Evolutionary conservation across 768 basidiomycete genomes (phyloP), one percentile per base, ranked within the genome.

Genomic region (Rhodocollybia butyracea): DNA sequence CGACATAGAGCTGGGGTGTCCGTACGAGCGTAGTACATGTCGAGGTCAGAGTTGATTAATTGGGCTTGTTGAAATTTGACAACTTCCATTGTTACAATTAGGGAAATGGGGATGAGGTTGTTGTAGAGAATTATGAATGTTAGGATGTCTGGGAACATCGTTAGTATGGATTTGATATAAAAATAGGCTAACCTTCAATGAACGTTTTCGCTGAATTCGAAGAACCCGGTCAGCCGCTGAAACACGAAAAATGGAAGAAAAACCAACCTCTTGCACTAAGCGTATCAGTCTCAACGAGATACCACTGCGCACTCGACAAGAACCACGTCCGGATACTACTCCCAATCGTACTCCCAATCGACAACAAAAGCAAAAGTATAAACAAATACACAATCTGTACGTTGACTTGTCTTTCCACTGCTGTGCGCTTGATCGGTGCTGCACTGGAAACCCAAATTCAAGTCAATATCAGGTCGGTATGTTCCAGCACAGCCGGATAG

Each of bases 51-150:
- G 70, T 98, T 99, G 78, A 99, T 99, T 51, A 98, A 81, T 32
- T 91, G 89, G 1, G 97, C 95, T 73, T 98, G 97, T 68, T 97
- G 94, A 65, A 89, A 98, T 69, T 98, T 98, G 74, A 99, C 97
- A 31, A 98, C 90, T 75, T 99, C 97, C 89, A 98, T 98, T 3
- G 97, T 98, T 62, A 99, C 97, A 63, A 98, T 96, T 62, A 99
- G 86, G 54, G 96, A 98, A 64, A 99, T 99, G 3, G 96, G 96
- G 58, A 99, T 98, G 62, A 99, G 81, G 74, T 98, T 99, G 76
- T 98, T 98, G 79, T 98, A 98, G 38, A 98, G 80, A 70, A 99
- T 96, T 71, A 98, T 91, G 76, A 98, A 99, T 10, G 97, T 98
- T 36, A 99, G 80, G 55, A 98, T 93, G 69, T 99, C 96, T 92